Evolutionary conservation across 257 asterid species (phyloP).

Genomic region (Scutellaria baicalensis): DNA sequence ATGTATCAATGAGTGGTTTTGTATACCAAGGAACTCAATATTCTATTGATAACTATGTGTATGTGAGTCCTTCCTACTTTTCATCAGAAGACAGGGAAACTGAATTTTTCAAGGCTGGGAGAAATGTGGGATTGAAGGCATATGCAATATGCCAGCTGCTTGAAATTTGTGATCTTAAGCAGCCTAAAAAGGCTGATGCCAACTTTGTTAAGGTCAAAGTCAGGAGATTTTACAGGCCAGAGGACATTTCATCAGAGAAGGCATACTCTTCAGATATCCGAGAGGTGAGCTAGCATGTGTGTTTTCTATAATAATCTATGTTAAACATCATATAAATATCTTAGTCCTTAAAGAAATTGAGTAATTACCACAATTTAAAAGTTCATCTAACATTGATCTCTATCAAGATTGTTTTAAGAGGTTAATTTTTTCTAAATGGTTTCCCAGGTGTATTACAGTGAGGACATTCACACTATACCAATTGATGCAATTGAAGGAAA

Average conservation of each 20-base stretch:
- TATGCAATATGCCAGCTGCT: conserved; percentile 69
- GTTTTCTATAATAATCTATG: background rate
- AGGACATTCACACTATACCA: conserved; percentile 56
- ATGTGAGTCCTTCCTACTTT: conserved; percentile 62
- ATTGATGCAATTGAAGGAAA: conserved; percentile 61
- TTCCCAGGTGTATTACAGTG: conserved; percentile 76
- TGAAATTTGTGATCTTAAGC: conserved; percentile 43
- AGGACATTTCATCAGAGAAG: conserved; percentile 70
- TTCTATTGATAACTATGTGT: conserved; percentile 57
- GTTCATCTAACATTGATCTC: background rate
- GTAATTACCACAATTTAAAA: background rate
- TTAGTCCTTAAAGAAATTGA: no score
- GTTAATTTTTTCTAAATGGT: conserved; percentile 16
- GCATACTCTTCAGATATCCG: conserved; percentile 82
- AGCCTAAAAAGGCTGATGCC: conserved; percentile 33
- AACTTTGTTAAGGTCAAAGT: conserved; percentile 48
- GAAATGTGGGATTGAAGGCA: conserved; percentile 87
- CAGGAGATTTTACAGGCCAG: conserved; percentile 84
- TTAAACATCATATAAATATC: background rate
- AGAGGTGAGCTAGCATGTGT: conserved; percentile 47
- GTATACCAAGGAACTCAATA: conserved; percentile 52
- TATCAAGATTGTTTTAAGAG: background rate
- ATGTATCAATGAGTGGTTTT: conserved; percentile 45
- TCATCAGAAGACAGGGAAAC: conserved; percentile 48
- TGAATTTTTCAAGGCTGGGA: conserved; percentile 67